Evolutionary conservation across 768 basidiomycete genomes (phyloP).

Genomic region (Mycena crocata): DNA sequence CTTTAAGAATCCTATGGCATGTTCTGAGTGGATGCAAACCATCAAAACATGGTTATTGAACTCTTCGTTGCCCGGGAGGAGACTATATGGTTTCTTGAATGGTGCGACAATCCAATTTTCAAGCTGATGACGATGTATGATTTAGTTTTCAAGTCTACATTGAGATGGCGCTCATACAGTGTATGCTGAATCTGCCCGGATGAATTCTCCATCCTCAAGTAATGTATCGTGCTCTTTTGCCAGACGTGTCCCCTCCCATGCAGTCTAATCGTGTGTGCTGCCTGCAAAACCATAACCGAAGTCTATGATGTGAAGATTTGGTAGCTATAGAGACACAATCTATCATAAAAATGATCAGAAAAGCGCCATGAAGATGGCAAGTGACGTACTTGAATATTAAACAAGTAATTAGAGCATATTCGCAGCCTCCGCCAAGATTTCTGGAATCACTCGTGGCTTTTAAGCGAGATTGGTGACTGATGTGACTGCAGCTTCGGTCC

Average conservation of each 20-base stretch:
- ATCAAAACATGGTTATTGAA: too few species aligned
- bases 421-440: conserved; percentile 49
- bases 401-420: conserved; percentile 51
- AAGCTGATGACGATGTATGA: not conserved
- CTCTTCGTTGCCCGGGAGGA: not conserved
- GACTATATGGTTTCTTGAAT: not conserved
- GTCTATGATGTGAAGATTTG: conserved; percentile 49
- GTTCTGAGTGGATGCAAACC: conserved; percentile 12
- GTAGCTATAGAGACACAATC: conserved; percentile 41
- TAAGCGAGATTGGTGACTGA: conserved; percentile 41
- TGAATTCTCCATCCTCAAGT: conserved; percentile 41
- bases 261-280: conserved; percentile 50
- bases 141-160: not conserved
- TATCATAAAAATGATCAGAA: not conserved
- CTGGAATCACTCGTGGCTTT: too few species aligned
- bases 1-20: conserved; percentile 13
- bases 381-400: conserved; percentile 48
- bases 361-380: not conserved
- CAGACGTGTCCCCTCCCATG: conserved; percentile 40
- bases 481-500: too few species aligned
- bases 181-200: conserved; percentile 56
- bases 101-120: conserved; percentile 4
- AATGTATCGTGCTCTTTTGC: conserved; percentile 36
- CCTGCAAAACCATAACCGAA: too few species aligned
- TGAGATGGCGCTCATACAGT: conserved; percentile 24